Percentiles rank a stretch among this genome's conserved stretches.
phyloP scores from a whole-genome alignment of 2,329 filamentous ascomycete species.

The Zasmidium cellare region DNA sequence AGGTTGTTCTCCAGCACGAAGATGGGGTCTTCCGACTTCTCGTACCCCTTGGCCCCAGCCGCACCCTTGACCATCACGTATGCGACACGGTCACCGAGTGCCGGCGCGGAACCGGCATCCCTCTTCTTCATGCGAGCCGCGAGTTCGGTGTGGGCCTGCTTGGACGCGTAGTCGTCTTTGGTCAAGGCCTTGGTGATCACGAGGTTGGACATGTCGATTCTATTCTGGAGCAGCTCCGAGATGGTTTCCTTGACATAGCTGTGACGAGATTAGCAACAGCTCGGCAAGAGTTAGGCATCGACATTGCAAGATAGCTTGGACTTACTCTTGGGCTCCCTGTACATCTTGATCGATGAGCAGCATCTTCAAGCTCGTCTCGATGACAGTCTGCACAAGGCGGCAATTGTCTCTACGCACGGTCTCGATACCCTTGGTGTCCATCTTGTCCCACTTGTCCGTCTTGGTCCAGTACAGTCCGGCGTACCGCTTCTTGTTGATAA shows the following conservation, averaged over 20 bases:
- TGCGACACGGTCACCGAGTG: conserved; percentile 90
- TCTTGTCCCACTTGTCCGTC: conserved; percentile 94
- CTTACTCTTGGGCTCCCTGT: conserved; percentile 88
- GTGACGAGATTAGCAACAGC: conserved; percentile 41
- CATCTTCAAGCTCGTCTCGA: conserved; percentile 94
- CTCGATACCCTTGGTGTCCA: conserved; percentile 99
- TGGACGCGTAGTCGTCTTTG: conserved; percentile 84
- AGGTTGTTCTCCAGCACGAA: conserved; percentile 97
- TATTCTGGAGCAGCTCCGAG: conserved; percentile 92
- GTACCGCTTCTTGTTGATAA: conserved; percentile 99
- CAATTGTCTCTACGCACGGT: conserved; percentile 97
- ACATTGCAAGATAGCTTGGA: conserved; percentile 21
- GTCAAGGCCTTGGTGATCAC: conserved; percentile 97
- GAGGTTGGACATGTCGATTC: conserved; percentile 97
- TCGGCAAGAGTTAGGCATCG: neutral
- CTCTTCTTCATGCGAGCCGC: conserved; percentile 96
- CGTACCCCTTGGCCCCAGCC: conserved; percentile 88
- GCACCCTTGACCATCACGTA: conserved; percentile 97
- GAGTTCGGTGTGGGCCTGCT: conserved; percentile 94
- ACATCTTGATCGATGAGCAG: conserved; percentile 92
- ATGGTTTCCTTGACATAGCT: conserved; percentile 97
- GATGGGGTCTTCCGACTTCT: conserved; percentile 95
- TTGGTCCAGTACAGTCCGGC: conserved; percentile 98
- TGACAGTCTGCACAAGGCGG: conserved; percentile 90
- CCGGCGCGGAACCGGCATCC: conserved; percentile 89